These are phyloP conservation scores for Blepharisma stoltei DNA, from an alignment of 73 alveolate species.

Conservation along the genomic window DNA sequence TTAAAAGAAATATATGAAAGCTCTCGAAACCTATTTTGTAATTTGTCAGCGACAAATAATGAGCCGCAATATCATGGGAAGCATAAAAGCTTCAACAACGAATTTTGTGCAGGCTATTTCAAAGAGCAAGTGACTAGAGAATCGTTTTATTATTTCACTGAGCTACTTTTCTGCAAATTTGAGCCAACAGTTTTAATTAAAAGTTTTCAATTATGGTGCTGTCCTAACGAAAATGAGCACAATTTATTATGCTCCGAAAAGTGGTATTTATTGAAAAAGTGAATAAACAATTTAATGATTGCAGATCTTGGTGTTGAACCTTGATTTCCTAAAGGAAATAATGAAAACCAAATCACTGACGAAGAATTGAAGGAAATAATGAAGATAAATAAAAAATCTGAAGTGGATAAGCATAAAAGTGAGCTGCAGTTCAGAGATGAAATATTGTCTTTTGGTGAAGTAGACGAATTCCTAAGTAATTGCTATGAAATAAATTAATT, in stretches of 20 bases:
- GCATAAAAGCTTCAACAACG: not conserved
- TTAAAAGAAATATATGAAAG: not conserved
- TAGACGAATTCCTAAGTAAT: too few species aligned
- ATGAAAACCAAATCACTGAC: too few species aligned
- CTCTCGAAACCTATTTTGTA: not conserved
- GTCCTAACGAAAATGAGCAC: not conserved
- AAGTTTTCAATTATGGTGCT: not conserved
- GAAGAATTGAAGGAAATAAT: too few species aligned
- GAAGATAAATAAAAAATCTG: too few species aligned
- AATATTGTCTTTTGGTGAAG: too few species aligned
- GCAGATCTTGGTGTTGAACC: not conserved
- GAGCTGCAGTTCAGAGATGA: too few species aligned
- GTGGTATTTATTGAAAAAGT: not conserved
- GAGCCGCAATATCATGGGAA: not conserved
- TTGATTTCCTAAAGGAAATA: not conserved
- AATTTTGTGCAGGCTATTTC: not conserved
- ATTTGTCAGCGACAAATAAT: not conserved
- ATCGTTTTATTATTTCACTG: not conserved
- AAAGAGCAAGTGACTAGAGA: not conserved
- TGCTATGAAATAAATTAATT: too few species aligned
- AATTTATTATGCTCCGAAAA: not conserved
- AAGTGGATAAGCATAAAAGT: too few species aligned
- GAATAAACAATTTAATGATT: not conserved
- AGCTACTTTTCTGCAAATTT: not conserved
- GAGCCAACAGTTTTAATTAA: not conserved